These are phyloP conservation scores for Sordariomycetes sp. DNA, from an alignment of 2,329 filamentous ascomycete species.

Conservation along the genomic window DNA sequence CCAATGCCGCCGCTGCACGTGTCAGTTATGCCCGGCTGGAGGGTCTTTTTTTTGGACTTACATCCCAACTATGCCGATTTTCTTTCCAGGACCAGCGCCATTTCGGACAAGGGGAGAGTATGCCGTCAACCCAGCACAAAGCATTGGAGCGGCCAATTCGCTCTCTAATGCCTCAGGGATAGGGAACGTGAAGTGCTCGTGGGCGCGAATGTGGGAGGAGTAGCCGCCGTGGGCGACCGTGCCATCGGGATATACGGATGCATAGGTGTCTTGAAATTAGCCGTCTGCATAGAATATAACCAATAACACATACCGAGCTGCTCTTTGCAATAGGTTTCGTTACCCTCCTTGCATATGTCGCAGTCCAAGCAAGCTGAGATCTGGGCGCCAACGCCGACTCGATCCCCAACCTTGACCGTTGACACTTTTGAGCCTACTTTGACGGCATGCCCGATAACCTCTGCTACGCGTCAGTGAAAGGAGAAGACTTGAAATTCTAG, in stretches of 20 bases:
- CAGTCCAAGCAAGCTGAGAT: conserved; percentile 39
- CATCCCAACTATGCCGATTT: conserved; percentile 62
- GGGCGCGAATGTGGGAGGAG: conserved; percentile 22
- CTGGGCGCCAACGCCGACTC: conserved; percentile 49
- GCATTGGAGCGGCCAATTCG: conserved; percentile 61
- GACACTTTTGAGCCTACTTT: conserved; percentile 40
- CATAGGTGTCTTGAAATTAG: conserved; percentile 45
- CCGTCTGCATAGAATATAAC: too few relatives aligned
- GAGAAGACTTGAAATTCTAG: background rate
- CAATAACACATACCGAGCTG: too few relatives aligned
- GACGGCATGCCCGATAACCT: conserved; percentile 51
- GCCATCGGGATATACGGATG: conserved; percentile 39
- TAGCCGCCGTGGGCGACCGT: conserved; percentile 51
- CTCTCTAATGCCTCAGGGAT: conserved; percentile 62
- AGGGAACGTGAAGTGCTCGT: conserved; percentile 35
- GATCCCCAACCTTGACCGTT: conserved; percentile 43
- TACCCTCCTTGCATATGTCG: conserved; percentile 25
- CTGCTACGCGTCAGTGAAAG: conserved; percentile 30
- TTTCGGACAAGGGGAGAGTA: conserved; percentile 68
- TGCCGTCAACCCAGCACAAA: conserved; percentile 73
- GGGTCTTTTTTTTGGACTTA: too few relatives aligned
- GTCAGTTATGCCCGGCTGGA: too few relatives aligned
- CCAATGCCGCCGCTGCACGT: conserved; percentile 62
- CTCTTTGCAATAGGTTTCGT: conserved; percentile 28
- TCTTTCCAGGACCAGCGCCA: conserved; percentile 64